Percentiles rank a stretch among this genome's conserved stretches.
phyloP scores from a whole-genome alignment of 108 stramenopile genomes.

The Skeletonema marinoi region DNA sequence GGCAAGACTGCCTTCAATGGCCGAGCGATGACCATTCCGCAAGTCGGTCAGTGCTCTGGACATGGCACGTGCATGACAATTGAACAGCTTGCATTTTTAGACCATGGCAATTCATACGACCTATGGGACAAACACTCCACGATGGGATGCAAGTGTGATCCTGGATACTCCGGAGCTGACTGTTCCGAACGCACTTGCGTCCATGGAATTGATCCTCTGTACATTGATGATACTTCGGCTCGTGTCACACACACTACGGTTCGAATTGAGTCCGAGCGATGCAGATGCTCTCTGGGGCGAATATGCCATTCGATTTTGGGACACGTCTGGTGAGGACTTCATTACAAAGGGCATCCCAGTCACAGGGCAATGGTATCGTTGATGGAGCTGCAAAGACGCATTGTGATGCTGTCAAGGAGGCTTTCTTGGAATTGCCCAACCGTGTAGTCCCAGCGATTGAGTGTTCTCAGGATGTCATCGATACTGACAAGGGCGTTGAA shows the following conservation, averaged over 20 bases:
- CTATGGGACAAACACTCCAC: constrained; percentile 73
- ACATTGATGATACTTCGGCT: constrained; percentile 64
- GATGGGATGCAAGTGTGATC: constrained; percentile 76
- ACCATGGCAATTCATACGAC: constrained; percentile 66
- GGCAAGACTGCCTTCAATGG: constrained; percentile 48
- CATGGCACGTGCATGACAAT: constrained; percentile 76
- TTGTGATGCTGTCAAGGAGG: constrained; percentile 54
- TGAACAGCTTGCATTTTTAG: constrained; percentile 57
- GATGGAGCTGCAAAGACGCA: constrained; percentile 10
- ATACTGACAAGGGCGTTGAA: constrained; percentile 34
- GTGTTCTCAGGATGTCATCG: constrained; percentile 40
- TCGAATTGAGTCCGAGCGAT: constrained; percentile 43
- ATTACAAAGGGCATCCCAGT: constrained; percentile 56
- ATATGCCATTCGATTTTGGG: constrained; percentile 71
- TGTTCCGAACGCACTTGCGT: constrained; percentile 63
- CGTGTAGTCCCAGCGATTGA: constrained; percentile 53
- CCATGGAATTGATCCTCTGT: constrained; percentile 74
- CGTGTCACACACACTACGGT: constrained; percentile 57
- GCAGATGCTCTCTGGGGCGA: constrained; percentile 50
- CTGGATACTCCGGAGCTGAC: constrained; percentile 67
- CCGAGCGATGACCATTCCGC: constrained; percentile 13
- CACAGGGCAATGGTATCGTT: constrained; percentile 34
- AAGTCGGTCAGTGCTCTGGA: constrained; percentile 59
- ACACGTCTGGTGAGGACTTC: constrained; percentile 70
- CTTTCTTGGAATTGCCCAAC: constrained; percentile 63